Conservation (phyloP, 1,284 basidiomycete species). For the Rhodotorula sp. region DNA sequence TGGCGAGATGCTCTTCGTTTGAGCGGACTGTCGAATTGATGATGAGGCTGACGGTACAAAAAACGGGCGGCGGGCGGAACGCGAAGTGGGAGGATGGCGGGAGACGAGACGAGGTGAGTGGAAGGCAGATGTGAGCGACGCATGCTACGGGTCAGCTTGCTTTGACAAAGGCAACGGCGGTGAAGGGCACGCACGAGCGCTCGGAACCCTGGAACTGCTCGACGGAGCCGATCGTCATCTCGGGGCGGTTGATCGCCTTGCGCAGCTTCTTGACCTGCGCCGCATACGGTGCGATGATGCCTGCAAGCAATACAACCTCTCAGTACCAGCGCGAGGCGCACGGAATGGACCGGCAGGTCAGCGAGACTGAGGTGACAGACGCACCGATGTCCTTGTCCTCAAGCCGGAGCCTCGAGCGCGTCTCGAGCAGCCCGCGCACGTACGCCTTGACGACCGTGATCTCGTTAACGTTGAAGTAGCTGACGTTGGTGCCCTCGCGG, state of each 20-base stretch:
- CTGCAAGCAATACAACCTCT: neutral
- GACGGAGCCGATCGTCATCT: slow-evolving; percentile 17
- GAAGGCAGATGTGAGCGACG: neutral
- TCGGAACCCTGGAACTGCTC: slow-evolving; percentile 29
- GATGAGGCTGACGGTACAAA: slow-evolving; percentile 35
- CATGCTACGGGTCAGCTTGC: too few species aligned
- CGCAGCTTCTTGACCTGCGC: slow-evolving; percentile 22
- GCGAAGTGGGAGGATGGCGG: too few species aligned
- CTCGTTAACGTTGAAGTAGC: slow-evolving; percentile 45
- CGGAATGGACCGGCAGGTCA: too few species aligned
- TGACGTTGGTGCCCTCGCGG: slow-evolving; percentile 49
- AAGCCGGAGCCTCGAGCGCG: neutral
- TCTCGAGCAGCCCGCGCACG: slow-evolving; percentile 16
- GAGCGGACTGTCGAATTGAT: slow-evolving; percentile 50
- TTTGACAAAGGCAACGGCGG: neutral
- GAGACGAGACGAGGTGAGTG: neutral
- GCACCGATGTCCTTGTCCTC: slow-evolving; percentile 23
- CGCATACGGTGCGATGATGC: slow-evolving; percentile 22
- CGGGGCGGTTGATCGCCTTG: neutral
- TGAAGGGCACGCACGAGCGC: slow-evolving; percentile 7
- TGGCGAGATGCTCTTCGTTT: slow-evolving; percentile 44
- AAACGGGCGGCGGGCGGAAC: too few species aligned
- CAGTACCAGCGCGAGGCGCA: too few species aligned
- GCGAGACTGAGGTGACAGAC: too few species aligned
- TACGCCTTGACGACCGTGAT: slow-evolving; percentile 40